Percentiles rank a stretch among this genome's conserved stretches.
Evolutionary conservation across 495 filamentous ascomycete species (phyloP).

Genomic region (Diplogelasinospora grovesii): DNA sequence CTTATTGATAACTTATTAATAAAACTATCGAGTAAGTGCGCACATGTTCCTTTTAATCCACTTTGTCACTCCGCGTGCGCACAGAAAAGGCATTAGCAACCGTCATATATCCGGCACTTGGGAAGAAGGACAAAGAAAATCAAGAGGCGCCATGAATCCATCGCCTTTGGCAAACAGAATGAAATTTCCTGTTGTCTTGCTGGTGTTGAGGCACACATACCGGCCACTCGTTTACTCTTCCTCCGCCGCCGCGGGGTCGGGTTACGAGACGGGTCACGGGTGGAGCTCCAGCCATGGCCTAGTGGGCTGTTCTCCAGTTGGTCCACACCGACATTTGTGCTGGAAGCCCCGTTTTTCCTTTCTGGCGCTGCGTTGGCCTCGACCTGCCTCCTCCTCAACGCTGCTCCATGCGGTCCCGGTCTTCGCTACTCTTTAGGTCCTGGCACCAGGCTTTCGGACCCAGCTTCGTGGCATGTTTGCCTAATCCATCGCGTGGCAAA

Average conservation of each 20-base stretch:
- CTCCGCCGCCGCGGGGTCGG: not conserved
- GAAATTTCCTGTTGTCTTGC: too few relatives aligned
- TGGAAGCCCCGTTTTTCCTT: constrained; percentile 11
- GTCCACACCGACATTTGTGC: constrained; percentile 31
- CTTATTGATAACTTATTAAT: constrained; percentile 18
- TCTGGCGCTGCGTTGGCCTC: constrained; percentile 20
- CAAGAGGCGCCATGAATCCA: too few relatives aligned
- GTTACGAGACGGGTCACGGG: not conserved
- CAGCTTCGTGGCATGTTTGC: not conserved
- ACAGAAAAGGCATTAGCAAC: too few relatives aligned
- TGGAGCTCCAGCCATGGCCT: not conserved
- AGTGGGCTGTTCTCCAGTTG: not conserved
- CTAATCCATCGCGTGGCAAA: constrained; percentile 7
- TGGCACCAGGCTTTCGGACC: constrained; percentile 4
- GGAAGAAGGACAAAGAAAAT: too few relatives aligned
- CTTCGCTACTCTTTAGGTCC: constrained; percentile 14
- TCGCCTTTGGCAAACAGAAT: too few relatives aligned
- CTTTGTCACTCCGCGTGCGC: too few relatives aligned
- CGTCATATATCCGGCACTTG: too few relatives aligned
- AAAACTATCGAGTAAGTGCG: constrained; percentile 17
- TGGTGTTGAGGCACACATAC: too few relatives aligned
- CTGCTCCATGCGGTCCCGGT: constrained; percentile 14
- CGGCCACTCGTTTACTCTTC: too few relatives aligned
- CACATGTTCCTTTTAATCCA: too few relatives aligned
- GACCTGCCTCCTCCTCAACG: constrained; percentile 12